Base-by-base conservation (phyloP, 2,329 filamentous ascomycete genomes). In the Penicillium psychrosexuale region DNA sequence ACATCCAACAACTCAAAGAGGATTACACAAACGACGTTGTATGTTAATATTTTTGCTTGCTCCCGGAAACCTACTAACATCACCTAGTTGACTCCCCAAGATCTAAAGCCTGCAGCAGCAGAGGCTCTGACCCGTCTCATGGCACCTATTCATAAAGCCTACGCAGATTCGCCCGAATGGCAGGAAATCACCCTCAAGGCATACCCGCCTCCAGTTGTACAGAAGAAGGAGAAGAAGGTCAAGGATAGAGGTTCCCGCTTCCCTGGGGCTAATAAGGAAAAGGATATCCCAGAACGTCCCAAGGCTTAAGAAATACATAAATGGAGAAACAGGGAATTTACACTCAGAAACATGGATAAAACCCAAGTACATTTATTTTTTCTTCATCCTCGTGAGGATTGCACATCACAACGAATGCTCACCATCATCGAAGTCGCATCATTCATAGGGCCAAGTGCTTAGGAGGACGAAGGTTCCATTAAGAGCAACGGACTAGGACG, bases 81-180 rank as follows among this genome's bases (percentile, higher is more conserved):
- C 51, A 33, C 19, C n/a, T 33, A 86, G 82, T 82, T 96, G 58
- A 91, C 89, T 1, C 94, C 94, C 0, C 92, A 97, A 78, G 77
- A 89, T 12, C 80, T 97, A 48, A 97, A 99, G 79, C 82, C 87
- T n/a, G 91, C 90, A 9, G 85, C 95, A 5, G 83, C 88, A 7
- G 82, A 84, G 49, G 89, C 85, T 9, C 81, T 99, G 17, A 85
- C 84, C 62, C 80, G 82, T 38, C 82, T 97, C 11, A 80, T 96
- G 53, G 84, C 81, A 2, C 91, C 92, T 1, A 93, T 99, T 57
- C 85, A 87, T 61, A 81, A 79, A 4, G 86, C 86, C 8, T 97
- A 84, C 76, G 77, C 88, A 60, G 82, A 80, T 0, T 87, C 83
- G 0, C 68, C 81, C 30, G 90, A 93, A 68, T 97, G 91, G 91